phyloP scores from a whole-genome alignment of 1,284 basidiomycete species.

The Ustilago vetiveriae region DNA sequence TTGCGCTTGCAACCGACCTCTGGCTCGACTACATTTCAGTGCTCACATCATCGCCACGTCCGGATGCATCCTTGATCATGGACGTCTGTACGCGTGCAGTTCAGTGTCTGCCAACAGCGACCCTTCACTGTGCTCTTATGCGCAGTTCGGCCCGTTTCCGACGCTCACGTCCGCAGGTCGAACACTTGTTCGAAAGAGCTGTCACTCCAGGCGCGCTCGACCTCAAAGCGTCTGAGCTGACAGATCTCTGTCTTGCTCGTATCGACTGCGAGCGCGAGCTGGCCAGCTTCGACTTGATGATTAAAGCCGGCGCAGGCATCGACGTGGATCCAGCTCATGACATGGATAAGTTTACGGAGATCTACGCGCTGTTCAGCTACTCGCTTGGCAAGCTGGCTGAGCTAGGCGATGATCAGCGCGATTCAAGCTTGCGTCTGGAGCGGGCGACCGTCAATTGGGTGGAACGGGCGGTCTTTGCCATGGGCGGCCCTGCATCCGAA shows the following conservation, averaged over 20 bases:
- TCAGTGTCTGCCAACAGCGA: conserved; percentile 45
- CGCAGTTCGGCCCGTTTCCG: conserved; percentile 45
- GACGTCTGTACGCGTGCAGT: conserved; percentile 40
- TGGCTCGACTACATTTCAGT: conserved; percentile 59
- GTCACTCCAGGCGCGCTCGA: conserved; percentile 31
- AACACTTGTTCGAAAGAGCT: conserved; percentile 42
- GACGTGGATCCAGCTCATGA: conserved; percentile 44
- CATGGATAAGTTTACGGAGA: conserved; percentile 57
- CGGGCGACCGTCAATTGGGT: conserved; percentile 56
- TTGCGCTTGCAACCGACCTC: conserved; percentile 40
- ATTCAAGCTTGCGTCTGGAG: conserved; percentile 37
- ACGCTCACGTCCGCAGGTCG: conserved; percentile 48
- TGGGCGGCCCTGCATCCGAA: conserved; percentile 44
- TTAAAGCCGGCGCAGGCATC: conserved; percentile 15
- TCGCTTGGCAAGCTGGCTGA: conserved; percentile 33
- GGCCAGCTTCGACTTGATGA: conserved; percentile 34
- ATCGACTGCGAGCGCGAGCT: conserved; percentile 62
- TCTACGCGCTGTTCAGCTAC: conserved; percentile 55
- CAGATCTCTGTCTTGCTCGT: conserved; percentile 53
- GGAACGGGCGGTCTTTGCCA: conserved; percentile 40
- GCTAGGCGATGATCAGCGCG: conserved; percentile 22
- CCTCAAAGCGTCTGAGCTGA: conserved; percentile 28
- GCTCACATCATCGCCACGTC: conserved; percentile 13
- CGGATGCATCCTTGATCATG: conserved; percentile 41
- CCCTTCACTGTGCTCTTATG: conserved; percentile 51